A percentile compares a stretch with the other conserved stretches of the same genome.
These are phyloP conservation scores for Gardenia jasminoides DNA, from an alignment of 257 asterid species.

Conservation along the genomic window DNA sequence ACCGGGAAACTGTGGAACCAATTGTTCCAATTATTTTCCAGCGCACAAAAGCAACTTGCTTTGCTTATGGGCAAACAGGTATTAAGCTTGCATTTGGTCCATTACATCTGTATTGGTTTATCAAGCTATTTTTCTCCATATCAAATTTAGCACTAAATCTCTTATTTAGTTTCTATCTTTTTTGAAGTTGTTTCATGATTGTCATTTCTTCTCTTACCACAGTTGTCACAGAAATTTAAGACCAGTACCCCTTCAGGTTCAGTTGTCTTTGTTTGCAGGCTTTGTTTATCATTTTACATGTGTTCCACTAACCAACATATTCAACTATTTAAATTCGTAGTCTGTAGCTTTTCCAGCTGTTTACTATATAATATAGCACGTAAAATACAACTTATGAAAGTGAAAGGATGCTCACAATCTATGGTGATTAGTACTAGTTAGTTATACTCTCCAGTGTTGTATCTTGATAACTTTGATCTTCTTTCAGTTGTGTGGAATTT, in stretches of 20 bases:
- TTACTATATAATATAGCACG: neutral
- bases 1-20: conserved; percentile 56
- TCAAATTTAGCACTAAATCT: neutral
- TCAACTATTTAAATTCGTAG: neutral
- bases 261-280: neutral
- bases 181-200: neutral
- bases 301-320: neutral
- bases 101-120: neutral
- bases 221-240: neutral
- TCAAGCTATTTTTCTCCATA: neutral
- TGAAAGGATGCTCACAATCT: neutral
- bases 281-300: neutral
- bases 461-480: neutral
- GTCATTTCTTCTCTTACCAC: neutral
- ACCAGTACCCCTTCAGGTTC: neutral
- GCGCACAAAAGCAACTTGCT: conserved; percentile 60
- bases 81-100: conserved; percentile 18
- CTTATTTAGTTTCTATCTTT: neutral
- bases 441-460: neutral
- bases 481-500: neutral
- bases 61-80: conserved; percentile 84
- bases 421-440: neutral
- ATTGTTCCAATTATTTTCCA: conserved; percentile 55
- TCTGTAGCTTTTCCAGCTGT: neutral
- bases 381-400: neutral